A percentile compares a stretch with the other conserved stretches of the same genome.
Conservation (phyloP, 1,284 basidiomycete genomes). For the Pulchroboletus neoregius region DNA sequence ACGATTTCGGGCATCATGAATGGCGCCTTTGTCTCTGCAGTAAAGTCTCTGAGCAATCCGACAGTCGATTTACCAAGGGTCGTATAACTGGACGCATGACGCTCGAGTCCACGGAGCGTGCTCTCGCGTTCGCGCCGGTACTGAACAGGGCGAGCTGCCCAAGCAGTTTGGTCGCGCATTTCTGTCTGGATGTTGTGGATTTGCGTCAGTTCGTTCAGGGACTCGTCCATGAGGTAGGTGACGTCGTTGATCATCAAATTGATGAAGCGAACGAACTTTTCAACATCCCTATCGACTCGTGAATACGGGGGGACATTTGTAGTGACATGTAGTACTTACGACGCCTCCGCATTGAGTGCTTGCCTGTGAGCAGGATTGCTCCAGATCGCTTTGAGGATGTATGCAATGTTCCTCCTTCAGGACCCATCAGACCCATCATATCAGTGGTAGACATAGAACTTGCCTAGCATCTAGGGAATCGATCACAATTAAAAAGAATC, state of each 20-base stretch:
- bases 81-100: constrained; percentile 82
- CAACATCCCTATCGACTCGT: constrained; percentile 59
- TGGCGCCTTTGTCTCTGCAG: constrained; percentile 84
- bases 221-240: constrained; percentile 97
- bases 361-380: constrained; percentile 82
- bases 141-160: constrained; percentile 62
- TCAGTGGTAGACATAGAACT: constrained; percentile 2
- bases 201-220: constrained; percentile 83
- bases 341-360: constrained; percentile 74
- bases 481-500: constrained; percentile 7
- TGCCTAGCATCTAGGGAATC: constrained; percentile 52
- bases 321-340: constrained; percentile 43
- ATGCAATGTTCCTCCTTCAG: constrained; percentile 77
- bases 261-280: constrained; percentile 92
- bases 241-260: constrained; percentile 99
- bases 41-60: constrained; percentile 87
- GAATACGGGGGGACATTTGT: neutral
- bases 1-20: constrained; percentile 98
- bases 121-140: constrained; percentile 84
- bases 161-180: constrained; percentile 72
- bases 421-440: constrained; percentile 13
- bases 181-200: constrained; percentile 85
- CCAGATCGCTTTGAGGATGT: constrained; percentile 87
- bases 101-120: constrained; percentile 76
- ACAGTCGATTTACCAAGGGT: constrained; percentile 87